Conservation (phyloP, 1,284 basidiomycete genomes). For the Paramarasmius palmivorus region DNA sequence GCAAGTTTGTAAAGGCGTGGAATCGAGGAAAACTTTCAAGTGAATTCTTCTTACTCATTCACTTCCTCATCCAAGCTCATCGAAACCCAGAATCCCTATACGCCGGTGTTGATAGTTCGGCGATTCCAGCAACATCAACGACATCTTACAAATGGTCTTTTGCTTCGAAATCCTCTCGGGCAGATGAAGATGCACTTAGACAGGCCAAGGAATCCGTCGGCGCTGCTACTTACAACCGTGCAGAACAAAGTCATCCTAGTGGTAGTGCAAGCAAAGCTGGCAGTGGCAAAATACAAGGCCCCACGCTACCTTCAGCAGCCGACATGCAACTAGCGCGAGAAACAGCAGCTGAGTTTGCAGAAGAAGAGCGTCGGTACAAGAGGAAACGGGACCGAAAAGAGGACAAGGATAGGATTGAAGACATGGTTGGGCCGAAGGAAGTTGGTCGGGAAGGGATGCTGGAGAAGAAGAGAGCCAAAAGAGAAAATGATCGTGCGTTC, state of each 20-base stretch:
- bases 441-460: constrained; percentile 73
- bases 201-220: constrained; percentile 60
- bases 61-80: constrained; percentile 3
- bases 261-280: constrained; percentile 19
- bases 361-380: constrained; percentile 52
- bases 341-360: constrained; percentile 44
- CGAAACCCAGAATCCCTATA: constrained; percentile 55
- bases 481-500: constrained; percentile 65
- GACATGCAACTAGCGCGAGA: constrained; percentile 71
- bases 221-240: constrained; percentile 52
- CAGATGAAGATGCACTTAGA: constrained; percentile 55
- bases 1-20: constrained; percentile 84
- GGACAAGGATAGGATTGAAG: constrained; percentile 68
- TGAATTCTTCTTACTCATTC: constrained; percentile 29
- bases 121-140: constrained; percentile 52
- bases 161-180: constrained; percentile 55
- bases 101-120: constrained; percentile 51
- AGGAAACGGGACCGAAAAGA: constrained; percentile 67
- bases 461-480: constrained; percentile 69
- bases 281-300: constrained; percentile 53
- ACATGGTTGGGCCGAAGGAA: constrained; percentile 70
- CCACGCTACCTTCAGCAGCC: constrained; percentile 63
- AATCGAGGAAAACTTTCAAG: constrained; percentile 71
- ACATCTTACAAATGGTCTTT: constrained; percentile 65
- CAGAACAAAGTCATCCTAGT: not conserved